Conservation (phyloP, 2,329 filamentous ascomycete species). For the Cladobotryum mycophilum region DNA sequence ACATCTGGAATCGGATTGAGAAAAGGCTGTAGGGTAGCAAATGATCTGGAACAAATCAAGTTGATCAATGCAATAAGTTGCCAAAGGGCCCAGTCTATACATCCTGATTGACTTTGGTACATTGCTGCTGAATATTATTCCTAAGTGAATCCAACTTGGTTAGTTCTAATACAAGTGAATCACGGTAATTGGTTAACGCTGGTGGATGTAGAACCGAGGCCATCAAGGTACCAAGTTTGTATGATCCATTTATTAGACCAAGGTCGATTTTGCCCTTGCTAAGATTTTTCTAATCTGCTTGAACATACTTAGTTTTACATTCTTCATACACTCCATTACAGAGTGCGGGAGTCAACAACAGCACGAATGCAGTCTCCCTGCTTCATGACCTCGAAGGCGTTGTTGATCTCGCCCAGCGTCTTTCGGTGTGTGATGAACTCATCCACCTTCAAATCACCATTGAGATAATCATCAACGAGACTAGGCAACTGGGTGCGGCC, state of each 20-base stretch:
- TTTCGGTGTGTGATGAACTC: constrained; percentile 99
- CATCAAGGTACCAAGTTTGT: background rate
- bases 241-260: background rate
- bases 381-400: constrained; percentile 91
- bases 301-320: no score
- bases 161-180: no score
- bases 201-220: background rate
- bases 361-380: constrained; percentile 93
- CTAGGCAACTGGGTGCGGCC: constrained; percentile 85
- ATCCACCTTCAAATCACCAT: constrained; percentile 89
- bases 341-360: constrained; percentile 63
- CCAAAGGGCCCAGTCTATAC: no score
- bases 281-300: no score
- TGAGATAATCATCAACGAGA: constrained; percentile 84
- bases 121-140: no score
- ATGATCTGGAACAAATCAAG: no score
- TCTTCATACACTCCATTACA: constrained; percentile 16
- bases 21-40: no score
- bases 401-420: constrained; percentile 75
- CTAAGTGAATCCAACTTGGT: no score
- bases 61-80: no score
- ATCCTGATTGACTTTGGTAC: no score
- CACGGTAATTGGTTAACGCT: no score
- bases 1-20: no score
- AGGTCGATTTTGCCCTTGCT: background rate